These are phyloP conservation scores for Thelonectria rubi DNA, from an alignment of 2,329 filamentous ascomycete genomes.

Conservation along the genomic window DNA sequence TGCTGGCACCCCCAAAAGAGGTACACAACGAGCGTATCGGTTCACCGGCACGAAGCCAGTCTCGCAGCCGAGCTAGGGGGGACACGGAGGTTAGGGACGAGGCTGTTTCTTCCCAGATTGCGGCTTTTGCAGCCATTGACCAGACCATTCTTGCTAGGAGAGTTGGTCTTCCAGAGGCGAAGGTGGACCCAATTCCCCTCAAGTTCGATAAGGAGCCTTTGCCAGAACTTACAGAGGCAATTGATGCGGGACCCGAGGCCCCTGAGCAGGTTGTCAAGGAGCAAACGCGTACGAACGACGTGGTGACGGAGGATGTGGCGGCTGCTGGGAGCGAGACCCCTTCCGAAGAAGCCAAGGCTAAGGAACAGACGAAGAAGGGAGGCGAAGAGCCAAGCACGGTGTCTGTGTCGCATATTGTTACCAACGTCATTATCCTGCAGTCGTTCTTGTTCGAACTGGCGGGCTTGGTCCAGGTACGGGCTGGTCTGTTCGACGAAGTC, in stretches of 20 bases:
- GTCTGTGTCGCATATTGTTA: slow-evolving; percentile 80
- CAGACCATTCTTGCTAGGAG: slow-evolving; percentile 67
- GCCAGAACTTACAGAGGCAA: slow-evolving; percentile 40
- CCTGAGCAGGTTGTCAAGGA: slow-evolving; percentile 1
- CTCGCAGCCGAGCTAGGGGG: slow-evolving; percentile 49
- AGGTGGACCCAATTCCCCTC: slow-evolving; percentile 59
- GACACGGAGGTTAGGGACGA: slow-evolving; percentile 45
- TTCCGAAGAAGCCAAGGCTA: slow-evolving; percentile 15
- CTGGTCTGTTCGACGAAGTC: slow-evolving; percentile 80
- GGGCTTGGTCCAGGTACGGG: slow-evolving; percentile 77
- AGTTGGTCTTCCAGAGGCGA: slow-evolving; percentile 58
- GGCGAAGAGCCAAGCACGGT: slow-evolving; percentile 52
- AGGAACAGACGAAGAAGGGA: slow-evolving; percentile 30
- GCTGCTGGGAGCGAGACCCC: background rate
- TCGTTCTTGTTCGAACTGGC: slow-evolving; percentile 82
- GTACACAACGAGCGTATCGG: slow-evolving; percentile 50
- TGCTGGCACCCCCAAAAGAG: slow-evolving; percentile 55
- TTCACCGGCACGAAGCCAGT: slow-evolving; percentile 52
- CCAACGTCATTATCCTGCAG: slow-evolving; percentile 81
- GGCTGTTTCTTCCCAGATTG: slow-evolving; percentile 59
- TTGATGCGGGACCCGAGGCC: slow-evolving; percentile 23
- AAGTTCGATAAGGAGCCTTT: slow-evolving; percentile 50
- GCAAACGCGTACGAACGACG: background rate
- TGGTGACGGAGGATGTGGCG: slow-evolving; percentile 12
- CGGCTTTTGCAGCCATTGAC: slow-evolving; percentile 71